phyloP scores from a whole-genome alignment of 2,329 filamentous ascomycete genomes.

The Didymellaceae sp. region DNA sequence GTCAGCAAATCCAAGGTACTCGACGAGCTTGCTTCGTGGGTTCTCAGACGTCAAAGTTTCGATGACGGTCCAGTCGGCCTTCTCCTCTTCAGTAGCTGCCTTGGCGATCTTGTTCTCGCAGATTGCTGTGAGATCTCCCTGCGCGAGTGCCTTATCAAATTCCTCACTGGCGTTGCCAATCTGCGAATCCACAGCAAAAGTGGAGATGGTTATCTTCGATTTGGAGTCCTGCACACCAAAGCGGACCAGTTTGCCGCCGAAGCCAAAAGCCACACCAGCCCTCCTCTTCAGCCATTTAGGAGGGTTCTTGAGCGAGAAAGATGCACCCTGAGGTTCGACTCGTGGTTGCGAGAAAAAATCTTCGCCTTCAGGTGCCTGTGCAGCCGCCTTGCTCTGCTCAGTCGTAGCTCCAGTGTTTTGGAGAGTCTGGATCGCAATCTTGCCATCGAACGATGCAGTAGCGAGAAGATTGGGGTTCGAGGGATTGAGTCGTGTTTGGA shows the following conservation, averaged over 20 bases:
- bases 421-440: constrained; percentile 90
- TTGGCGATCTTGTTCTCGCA: constrained; percentile 79
- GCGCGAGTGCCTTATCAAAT: constrained; percentile 82
- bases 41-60: constrained; percentile 85
- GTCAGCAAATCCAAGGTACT: constrained; percentile 86
- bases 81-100: constrained; percentile 86
- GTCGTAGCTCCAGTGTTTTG: constrained; percentile 87
- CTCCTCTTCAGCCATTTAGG: constrained; percentile 91
- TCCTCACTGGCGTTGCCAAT: constrained; percentile 84
- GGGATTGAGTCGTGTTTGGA: constrained; percentile 92
- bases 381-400: constrained; percentile 63
- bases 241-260: constrained; percentile 88
- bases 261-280: constrained; percentile 87
- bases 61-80: constrained; percentile 94
- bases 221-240: constrained; percentile 72
- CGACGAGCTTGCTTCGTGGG: constrained; percentile 82
- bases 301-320: constrained; percentile 83
- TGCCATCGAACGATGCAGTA: constrained; percentile 96
- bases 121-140: constrained; percentile 77
- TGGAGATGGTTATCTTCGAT: constrained; percentile 82
- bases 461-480: constrained; percentile 91
- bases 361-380: constrained; percentile 79
- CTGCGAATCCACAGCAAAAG: constrained; percentile 86
- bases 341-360: constrained; percentile 97
- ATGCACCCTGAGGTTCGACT: constrained; percentile 85